phyloP scores from a whole-genome alignment of 441 rosid species.

The Geranium incanum region DNA sequence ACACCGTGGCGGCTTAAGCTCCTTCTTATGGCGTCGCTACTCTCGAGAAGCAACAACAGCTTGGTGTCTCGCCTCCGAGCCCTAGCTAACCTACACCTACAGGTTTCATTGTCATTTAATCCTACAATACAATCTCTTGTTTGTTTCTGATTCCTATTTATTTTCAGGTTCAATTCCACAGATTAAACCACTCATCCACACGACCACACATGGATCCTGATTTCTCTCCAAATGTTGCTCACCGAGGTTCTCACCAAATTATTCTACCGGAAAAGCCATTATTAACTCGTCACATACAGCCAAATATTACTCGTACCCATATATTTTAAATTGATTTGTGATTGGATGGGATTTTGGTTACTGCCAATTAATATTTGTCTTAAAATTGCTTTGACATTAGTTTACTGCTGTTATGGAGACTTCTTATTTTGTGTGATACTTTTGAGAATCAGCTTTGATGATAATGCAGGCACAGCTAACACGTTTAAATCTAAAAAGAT shows the following conservation, averaged over 20 bases:
- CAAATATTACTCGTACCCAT: not conserved
- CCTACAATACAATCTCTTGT: slow-evolving; percentile 29
- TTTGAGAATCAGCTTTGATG: not conserved
- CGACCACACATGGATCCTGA: slow-evolving; percentile 24
- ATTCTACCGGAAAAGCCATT: not conserved
- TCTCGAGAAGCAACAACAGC: slow-evolving; percentile 29
- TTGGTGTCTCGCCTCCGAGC: slow-evolving; percentile 35
- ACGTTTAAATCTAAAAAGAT: slow-evolving; percentile 59
- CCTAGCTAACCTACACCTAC: slow-evolving; percentile 27
- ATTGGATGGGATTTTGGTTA: not conserved
- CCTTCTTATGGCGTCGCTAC: slow-evolving; percentile 36
- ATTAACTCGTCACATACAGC: no score
- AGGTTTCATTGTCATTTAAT: slow-evolving; percentile 48
- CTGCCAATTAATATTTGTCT: not conserved
- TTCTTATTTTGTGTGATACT: not conserved
- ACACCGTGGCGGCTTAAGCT: not conserved
- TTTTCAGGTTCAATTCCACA: slow-evolving; percentile 23
- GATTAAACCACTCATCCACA: slow-evolving; percentile 34
- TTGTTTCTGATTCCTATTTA: slow-evolving; percentile 12
- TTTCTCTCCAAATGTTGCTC: slow-evolving; percentile 12
- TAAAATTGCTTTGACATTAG: not conserved
- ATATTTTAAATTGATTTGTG: not conserved
- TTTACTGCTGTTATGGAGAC: not conserved
- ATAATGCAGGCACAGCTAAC: slow-evolving; percentile 30
- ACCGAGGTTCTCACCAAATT: slow-evolving; percentile 23